A percentile compares a stretch with the other conserved stretches of the same genome.
Conservation (phyloP, 192 early-diverging fungal species). For the Spizellomyces punctatus region DNA sequence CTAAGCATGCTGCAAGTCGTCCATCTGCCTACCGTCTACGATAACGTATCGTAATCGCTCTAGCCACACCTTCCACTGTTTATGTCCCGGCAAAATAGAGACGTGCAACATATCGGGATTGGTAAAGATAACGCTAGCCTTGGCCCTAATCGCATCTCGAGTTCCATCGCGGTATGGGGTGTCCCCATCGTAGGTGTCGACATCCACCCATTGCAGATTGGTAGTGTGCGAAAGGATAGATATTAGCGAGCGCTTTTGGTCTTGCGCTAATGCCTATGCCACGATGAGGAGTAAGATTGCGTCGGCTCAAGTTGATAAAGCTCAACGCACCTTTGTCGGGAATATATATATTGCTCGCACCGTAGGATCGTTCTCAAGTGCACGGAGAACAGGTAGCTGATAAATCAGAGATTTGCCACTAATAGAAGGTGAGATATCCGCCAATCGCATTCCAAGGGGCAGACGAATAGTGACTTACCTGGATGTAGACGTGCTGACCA, state of each 20-base stretch:
- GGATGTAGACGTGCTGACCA: slow-evolving; percentile 74
- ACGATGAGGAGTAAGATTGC: neutral
- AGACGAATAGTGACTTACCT: slow-evolving; percentile 43
- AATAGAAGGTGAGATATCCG: slow-evolving; percentile 11
- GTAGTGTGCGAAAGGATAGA: slow-evolving; percentile 28
- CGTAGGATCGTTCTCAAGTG: slow-evolving; percentile 44
- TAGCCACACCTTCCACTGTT: slow-evolving; percentile 63
- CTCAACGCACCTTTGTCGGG: slow-evolving; percentile 67
- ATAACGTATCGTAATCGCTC: slow-evolving; percentile 61
- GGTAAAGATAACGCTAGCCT: slow-evolving; percentile 68
- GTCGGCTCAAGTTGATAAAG: neutral
- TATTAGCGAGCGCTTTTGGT: slow-evolving; percentile 64
- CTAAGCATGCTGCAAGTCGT: neutral
- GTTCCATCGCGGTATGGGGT: slow-evolving; percentile 42
- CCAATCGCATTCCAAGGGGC: neutral
- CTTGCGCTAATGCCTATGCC: slow-evolving; percentile 70
- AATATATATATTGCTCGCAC: slow-evolving; percentile 64
- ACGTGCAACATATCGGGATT: slow-evolving; percentile 84
- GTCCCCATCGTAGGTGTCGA: slow-evolving; percentile 69
- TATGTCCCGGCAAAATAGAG: slow-evolving; percentile 61
- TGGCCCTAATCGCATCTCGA: slow-evolving; percentile 53
- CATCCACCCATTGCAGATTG: slow-evolving; percentile 29
- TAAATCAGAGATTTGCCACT: slow-evolving; percentile 84
- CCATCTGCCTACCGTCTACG: slow-evolving; percentile 55
- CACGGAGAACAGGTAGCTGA: slow-evolving; percentile 67